phyloP scores from a whole-genome alignment of 257 asterid species.

The Solanum tacnaense region DNA sequence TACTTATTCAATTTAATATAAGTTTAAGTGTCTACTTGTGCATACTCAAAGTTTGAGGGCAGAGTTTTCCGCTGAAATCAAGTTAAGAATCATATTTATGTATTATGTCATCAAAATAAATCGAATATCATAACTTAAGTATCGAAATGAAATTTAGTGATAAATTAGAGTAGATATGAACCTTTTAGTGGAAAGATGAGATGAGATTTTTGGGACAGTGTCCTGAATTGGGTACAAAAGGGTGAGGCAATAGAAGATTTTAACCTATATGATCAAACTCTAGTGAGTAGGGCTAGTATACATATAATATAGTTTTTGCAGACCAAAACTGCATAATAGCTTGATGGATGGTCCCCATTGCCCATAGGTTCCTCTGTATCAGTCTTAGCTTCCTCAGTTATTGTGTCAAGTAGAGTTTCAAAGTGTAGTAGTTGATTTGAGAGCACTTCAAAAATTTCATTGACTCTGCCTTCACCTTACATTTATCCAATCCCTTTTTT shows the following conservation, averaged over 20 bases:
- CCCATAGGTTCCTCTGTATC: neutral
- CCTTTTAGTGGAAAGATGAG: neutral
- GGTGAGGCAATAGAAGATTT: neutral
- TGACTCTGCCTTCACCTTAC: neutral
- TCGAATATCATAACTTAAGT: neutral
- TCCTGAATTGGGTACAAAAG: neutral
- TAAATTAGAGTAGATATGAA: neutral
- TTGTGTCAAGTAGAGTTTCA: neutral
- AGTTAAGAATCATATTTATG: too few species aligned
- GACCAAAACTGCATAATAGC: neutral
- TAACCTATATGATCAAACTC: neutral
- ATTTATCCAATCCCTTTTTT: neutral
- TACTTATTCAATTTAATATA: too few species aligned
- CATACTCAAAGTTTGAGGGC: accelerated
- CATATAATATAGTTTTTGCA: neutral
- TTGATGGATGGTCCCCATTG: conserved; percentile 1
- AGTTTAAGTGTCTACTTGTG: too few species aligned
- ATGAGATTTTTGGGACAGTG: neutral
- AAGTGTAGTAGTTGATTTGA: neutral
- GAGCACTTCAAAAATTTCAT: neutral
- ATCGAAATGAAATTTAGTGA: neutral
- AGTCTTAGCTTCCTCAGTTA: neutral
- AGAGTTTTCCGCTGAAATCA: too few species aligned
- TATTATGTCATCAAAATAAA: too few species aligned
- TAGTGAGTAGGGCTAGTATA: neutral